phyloP scores from a whole-genome alignment of 768 basidiomycete species.

The Leccinum longicurvipes region DNA sequence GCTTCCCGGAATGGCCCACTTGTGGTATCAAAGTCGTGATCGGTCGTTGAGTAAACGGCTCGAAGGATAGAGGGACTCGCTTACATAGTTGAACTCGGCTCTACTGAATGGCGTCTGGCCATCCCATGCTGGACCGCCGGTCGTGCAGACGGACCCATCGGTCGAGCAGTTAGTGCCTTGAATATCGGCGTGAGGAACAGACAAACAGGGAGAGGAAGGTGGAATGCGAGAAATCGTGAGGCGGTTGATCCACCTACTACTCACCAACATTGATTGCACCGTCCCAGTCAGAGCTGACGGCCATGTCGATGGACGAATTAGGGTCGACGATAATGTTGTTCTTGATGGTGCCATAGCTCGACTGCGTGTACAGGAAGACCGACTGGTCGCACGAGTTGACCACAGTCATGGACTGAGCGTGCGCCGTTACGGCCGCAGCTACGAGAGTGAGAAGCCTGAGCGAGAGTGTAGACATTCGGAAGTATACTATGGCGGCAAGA shows the following conservation, averaged over 20 bases:
- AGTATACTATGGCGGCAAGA: neutral
- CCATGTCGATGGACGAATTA: conserved; percentile 12
- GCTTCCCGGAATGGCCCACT: conserved; percentile 3
- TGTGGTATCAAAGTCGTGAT: neutral
- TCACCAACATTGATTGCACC: conserved; percentile 21
- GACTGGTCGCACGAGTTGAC: conserved; percentile 19
- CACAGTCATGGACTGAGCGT: conserved; percentile 23
- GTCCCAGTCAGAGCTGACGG: conserved; percentile 19
- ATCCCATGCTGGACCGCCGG: conserved; percentile 21
- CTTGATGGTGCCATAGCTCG: conserved; percentile 20
- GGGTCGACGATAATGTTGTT: conserved; percentile 18
- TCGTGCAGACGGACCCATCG: conserved; percentile 16
- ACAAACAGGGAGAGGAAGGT: neutral
- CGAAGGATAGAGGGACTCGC: neutral
- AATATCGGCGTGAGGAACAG: neutral
- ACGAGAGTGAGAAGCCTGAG: conserved; percentile 8
- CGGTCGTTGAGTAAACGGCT: neutral
- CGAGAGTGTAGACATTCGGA: conserved; percentile 4
- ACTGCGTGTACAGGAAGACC: conserved; percentile 23
- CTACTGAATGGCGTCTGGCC: conserved; percentile 15
- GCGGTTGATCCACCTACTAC: neutral
- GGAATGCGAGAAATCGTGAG: neutral
- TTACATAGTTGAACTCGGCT: conserved; percentile 21
- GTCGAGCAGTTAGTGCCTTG: conserved; percentile 19
- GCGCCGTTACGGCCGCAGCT: neutral